Percentiles rank a stretch among this genome's conserved stretches.
Conservation (phyloP, 1,284 basidiomycete species). For the Thelephora terrestris region DNA sequence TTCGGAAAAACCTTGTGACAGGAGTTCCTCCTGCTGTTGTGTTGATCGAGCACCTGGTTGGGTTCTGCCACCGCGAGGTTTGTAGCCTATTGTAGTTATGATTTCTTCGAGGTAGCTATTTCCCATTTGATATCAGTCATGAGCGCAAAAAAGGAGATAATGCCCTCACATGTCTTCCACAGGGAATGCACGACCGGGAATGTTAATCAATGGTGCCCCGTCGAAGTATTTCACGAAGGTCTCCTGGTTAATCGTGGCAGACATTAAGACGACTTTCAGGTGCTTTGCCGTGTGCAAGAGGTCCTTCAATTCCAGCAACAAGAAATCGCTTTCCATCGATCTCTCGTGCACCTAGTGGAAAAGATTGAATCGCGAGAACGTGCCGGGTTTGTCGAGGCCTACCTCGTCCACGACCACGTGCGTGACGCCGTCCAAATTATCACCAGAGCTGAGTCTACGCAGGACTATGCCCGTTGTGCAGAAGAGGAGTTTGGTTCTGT, state of each 20-base stretch:
- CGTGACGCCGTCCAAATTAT: slow-evolving; percentile 61
- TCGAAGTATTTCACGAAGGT: slow-evolving; percentile 76
- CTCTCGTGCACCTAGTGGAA: slow-evolving; percentile 74
- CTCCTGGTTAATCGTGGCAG: slow-evolving; percentile 85
- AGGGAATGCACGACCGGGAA: slow-evolving; percentile 78
- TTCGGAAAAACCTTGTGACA: slow-evolving; percentile 43
- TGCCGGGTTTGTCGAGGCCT: slow-evolving; percentile 7
- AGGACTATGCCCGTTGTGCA: slow-evolving; percentile 92
- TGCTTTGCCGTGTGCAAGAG: slow-evolving; percentile 59
- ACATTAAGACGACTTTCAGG: slow-evolving; percentile 82
- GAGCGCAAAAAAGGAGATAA: not conserved
- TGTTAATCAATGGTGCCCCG: slow-evolving; percentile 72
- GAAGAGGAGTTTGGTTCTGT: slow-evolving; percentile 73
- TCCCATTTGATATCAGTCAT: not conserved
- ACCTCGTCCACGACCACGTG: slow-evolving; percentile 93
- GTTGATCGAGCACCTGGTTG: slow-evolving; percentile 13
- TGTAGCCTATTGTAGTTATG: slow-evolving; percentile 44
- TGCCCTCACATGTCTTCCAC: slow-evolving; percentile 59
- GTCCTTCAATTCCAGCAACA: slow-evolving; percentile 80
- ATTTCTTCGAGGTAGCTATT: slow-evolving; percentile 75
- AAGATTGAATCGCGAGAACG: not conserved
- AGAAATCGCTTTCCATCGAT: slow-evolving; percentile 83
- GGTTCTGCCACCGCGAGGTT: slow-evolving; percentile 26
- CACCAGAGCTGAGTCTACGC: slow-evolving; percentile 68
- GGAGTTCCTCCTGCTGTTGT: slow-evolving; percentile 35